Evolutionary conservation across 176 grass and related monocot genomes (phyloP).

Genomic region (Oryza glumipatula): DNA sequence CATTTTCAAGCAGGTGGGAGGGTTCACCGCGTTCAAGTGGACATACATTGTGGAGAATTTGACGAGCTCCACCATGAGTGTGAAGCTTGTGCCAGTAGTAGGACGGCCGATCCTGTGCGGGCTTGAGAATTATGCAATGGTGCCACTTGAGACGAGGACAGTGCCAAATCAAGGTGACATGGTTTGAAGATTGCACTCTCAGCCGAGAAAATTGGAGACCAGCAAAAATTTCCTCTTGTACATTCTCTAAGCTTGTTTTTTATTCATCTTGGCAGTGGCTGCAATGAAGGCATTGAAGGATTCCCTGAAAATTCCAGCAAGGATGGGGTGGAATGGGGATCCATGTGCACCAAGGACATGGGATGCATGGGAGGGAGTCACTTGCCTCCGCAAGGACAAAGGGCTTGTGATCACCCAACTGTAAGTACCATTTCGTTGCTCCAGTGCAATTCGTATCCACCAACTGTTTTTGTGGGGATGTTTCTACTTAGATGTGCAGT

Average conservation of each 20-base stretch:
- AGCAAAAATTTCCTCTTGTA: neutral
- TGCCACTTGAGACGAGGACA: slow-evolving; percentile 76
- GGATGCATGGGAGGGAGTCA: slow-evolving; percentile 99
- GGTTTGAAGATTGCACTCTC: neutral
- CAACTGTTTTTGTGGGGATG: neutral
- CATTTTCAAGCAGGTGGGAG: slow-evolving; percentile 91
- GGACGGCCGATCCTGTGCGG: slow-evolving; percentile 89
- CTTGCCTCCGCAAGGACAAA: slow-evolving; percentile 66
- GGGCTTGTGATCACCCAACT: slow-evolving; percentile 91
- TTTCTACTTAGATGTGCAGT: neutral
- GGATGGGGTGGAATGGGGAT: slow-evolving; percentile 99
- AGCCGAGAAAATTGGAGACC: neutral
- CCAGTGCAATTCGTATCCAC: neutral
- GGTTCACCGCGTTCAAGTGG: slow-evolving; percentile 94
- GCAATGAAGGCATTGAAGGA: slow-evolving; percentile 91
- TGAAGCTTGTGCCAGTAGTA: slow-evolving; percentile 75
- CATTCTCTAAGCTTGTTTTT: slow-evolving; percentile 22
- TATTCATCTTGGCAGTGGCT: slow-evolving; percentile 53
- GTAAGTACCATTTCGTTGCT: slow-evolving; percentile 46
- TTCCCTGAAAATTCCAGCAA: slow-evolving; percentile 81
- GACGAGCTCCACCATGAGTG: slow-evolving; percentile 56
- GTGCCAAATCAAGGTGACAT: slow-evolving; percentile 67
- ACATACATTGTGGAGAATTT: slow-evolving; percentile 76
- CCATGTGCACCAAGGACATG: slow-evolving; percentile 82
- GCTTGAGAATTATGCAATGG: slow-evolving; percentile 95